Conservation (phyloP, 169 alveolate genomes). For the Plasmodium ovale region DNA sequence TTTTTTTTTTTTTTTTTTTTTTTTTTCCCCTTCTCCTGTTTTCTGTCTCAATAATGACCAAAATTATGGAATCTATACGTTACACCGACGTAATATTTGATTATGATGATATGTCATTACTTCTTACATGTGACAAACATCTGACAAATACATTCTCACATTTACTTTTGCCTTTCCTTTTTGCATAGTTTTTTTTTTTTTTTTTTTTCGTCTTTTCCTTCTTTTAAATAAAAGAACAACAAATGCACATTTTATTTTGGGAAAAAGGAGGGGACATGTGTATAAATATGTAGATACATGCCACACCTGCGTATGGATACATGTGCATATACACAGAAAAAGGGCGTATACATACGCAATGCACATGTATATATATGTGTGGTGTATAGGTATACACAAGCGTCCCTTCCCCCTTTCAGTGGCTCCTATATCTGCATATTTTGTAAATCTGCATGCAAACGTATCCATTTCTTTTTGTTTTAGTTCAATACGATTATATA, state of each 20-base stretch:
- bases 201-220: too few relatives aligned
- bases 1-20: too few relatives aligned
- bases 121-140: too few relatives aligned
- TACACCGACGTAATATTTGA: too few relatives aligned
- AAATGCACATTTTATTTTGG: neutral
- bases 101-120: too few relatives aligned
- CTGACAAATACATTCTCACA: too few relatives aligned
- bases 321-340: neutral
- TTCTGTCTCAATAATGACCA: neutral
- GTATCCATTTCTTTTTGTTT: conserved; percentile 4
- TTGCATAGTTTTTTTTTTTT: neutral
- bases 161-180: too few relatives aligned
- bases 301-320: neutral
- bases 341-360: neutral
- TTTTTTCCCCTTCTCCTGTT: too few relatives aligned
- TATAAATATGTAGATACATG: neutral
- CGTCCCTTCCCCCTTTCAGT: too few relatives aligned
- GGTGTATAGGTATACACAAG: too few relatives aligned
- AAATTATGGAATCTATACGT: neutral
- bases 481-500: conserved; percentile 1
- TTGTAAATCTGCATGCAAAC: neutral
- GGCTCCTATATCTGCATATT: too few relatives aligned
- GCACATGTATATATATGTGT: neutral
- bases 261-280: neutral
- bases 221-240: neutral